These are phyloP conservation scores for Articulospora tetracladia DNA, from an alignment of 495 filamentous ascomycete species.

Conservation along the genomic window DNA sequence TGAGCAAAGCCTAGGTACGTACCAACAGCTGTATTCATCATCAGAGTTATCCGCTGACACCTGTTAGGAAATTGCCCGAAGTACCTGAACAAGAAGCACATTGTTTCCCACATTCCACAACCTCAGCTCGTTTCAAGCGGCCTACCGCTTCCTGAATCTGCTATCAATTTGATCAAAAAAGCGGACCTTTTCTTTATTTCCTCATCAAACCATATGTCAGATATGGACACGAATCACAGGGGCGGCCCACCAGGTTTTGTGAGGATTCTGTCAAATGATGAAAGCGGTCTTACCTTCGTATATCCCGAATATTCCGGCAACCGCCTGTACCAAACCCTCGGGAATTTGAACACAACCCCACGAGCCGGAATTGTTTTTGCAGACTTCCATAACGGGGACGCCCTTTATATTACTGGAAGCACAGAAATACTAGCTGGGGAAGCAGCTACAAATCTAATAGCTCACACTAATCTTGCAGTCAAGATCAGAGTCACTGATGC, in stretches of 20 bases:
- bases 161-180: conserved; percentile 54
- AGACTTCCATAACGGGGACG: conserved; percentile 65
- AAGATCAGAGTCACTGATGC: conserved; percentile 57
- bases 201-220: conserved; percentile 50
- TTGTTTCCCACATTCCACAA: conserved; percentile 46
- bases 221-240: conserved; percentile 85
- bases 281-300: conserved; percentile 46
- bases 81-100: conserved; percentile 71
- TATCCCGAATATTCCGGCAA: conserved; percentile 85
- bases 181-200: conserved; percentile 78
- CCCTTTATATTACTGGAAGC: conserved; percentile 65
- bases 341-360: conserved; percentile 65
- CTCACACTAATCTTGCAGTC: conserved; percentile 68
- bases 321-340: conserved; percentile 75
- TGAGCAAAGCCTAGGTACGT: conserved; percentile 58
- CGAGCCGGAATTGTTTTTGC: conserved; percentile 63
- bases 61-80: conserved; percentile 68
- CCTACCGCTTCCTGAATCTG: conserved; percentile 36
- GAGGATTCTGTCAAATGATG: conserved; percentile 53
- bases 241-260: conserved; percentile 74
- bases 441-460: conserved; percentile 53
- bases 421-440: conserved; percentile 61
- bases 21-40: not conserved
- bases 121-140: conserved; percentile 47
- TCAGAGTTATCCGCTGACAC: conserved; percentile 10